Base-by-base conservation (phyloP, 192 early-diverging fungal species). In the Coemansia sp. region DNA sequence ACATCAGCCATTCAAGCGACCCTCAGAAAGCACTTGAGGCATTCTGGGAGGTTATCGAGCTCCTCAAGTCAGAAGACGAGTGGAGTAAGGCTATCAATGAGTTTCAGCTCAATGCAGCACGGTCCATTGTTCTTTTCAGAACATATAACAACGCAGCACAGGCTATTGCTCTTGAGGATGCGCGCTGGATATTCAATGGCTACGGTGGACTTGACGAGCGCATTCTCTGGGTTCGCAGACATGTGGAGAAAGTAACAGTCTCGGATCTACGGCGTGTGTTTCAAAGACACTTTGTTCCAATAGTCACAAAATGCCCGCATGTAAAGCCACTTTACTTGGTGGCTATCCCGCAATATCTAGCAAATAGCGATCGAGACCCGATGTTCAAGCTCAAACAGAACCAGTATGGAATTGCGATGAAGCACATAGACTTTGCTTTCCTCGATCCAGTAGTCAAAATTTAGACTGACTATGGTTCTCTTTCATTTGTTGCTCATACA, bases 1-100 rank as follows among this genome's bases (percentile, higher is more conserved):
- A 76, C 57, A 82, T 82, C 18, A 77, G 79, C 65, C 79, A 82
- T 41, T 74, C 79, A 0, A 68, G 69, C 6, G 74, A 82, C 21
- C 74, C 79, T 41, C 59, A 51, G 65, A 82, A 82, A 62, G 67
- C 79, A 22, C 18, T 73, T 8, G 51, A 64, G 11, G 79, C 79
- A 26, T 62, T 82, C 36, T 82, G 79, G 79, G 74, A 76, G 41
- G 68, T 69, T 22, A 66, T 73, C 8, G 67, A 70, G 57, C 41
- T 51, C 1, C 61, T 82, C 18, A 47, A 59, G 5, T 21, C 49
- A 4, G 79, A 82, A 5, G 56, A 56, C 13, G 61, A 68, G 8
- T 82, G 79, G 79, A 48, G 61, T 18, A 68, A 66, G n/a, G 59
- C 61, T 8, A 51, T 82, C 16, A 58, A 76, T 36, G 79, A 76